Conservation (phyloP, 768 basidiomycete genomes). For the Boletus subparvulus region DNA sequence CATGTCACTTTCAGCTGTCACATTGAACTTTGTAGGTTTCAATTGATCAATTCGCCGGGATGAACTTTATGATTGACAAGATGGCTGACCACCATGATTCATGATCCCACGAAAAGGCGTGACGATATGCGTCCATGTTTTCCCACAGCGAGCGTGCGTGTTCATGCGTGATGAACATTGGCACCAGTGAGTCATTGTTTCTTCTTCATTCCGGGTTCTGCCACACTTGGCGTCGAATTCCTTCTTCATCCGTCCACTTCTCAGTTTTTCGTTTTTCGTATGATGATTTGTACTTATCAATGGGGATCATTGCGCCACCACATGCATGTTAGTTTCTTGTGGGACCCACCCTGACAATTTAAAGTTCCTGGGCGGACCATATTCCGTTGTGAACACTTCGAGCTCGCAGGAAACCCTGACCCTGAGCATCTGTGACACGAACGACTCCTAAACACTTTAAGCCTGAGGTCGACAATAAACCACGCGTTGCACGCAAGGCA, state of each 20-base stretch:
- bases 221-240: not conserved
- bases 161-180: not conserved
- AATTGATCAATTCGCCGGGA: not conserved
- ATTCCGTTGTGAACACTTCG: conserved; percentile 11
- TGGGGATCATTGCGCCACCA: not conserved
- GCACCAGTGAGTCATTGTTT: not conserved
- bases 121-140: not conserved
- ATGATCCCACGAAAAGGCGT: not conserved
- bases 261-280: no score
- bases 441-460: not conserved
- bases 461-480: not conserved
- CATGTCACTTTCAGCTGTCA: not conserved
- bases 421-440: conserved; percentile 13
- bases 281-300: not conserved
- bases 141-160: not conserved
- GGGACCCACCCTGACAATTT: not conserved
- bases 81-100: not conserved
- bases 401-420: conserved; percentile 20
- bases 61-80: conserved; percentile 3
- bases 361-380: not conserved
- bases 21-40: conserved; percentile 5
- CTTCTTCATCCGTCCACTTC: not conserved
- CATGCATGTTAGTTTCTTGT: not conserved
- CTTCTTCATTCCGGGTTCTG: not conserved
- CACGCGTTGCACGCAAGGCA: conserved; percentile 13